These are phyloP conservation scores for Peniophora sp. DNA, from an alignment of 1,284 basidiomycete genomes.

Conservation along the genomic window DNA sequence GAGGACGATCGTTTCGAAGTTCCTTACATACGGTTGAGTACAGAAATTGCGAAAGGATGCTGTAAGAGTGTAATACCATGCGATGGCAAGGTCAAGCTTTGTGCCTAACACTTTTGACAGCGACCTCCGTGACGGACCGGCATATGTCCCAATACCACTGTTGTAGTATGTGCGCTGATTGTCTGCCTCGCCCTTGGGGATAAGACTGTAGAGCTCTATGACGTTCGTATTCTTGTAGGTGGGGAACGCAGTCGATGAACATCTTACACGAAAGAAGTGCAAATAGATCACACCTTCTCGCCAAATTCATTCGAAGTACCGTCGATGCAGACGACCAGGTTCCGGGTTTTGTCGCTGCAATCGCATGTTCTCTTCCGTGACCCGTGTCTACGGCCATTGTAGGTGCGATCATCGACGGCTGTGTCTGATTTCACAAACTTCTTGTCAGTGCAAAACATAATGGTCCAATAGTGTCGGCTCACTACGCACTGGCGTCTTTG, in stretches of 20 bases:
- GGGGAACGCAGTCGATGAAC: too few relatives aligned
- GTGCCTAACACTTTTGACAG: constrained; percentile 11
- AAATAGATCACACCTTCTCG: constrained; percentile 14
- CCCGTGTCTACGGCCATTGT: too few relatives aligned
- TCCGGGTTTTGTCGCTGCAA: too few relatives aligned
- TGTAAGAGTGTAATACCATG: constrained; percentile 17
- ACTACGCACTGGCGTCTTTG: too few relatives aligned
- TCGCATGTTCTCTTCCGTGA: too few relatives aligned
- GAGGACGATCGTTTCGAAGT: constrained; percentile 24
- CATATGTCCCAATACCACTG: constrained; percentile 33
- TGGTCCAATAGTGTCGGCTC: too few relatives aligned
- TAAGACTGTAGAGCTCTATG: constrained; percentile 15
- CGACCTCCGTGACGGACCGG: constrained; percentile 17
- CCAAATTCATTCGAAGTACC: constrained; percentile 29
- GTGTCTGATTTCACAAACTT: too few relatives aligned
- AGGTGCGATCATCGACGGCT: too few relatives aligned
- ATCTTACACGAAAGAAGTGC: neutral
- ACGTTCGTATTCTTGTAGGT: constrained; percentile 18
- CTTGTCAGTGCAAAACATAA: too few relatives aligned
- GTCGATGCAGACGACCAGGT: constrained; percentile 29
- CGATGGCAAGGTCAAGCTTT: constrained; percentile 20
- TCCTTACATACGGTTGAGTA: constrained; percentile 15
- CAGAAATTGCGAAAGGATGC: neutral
- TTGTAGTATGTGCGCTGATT: constrained; percentile 29
- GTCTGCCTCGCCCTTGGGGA: constrained; percentile 12